Base-by-base conservation (phyloP, 2,329 filamentous ascomycete genomes). In the Cordyceps cicadae region DNA sequence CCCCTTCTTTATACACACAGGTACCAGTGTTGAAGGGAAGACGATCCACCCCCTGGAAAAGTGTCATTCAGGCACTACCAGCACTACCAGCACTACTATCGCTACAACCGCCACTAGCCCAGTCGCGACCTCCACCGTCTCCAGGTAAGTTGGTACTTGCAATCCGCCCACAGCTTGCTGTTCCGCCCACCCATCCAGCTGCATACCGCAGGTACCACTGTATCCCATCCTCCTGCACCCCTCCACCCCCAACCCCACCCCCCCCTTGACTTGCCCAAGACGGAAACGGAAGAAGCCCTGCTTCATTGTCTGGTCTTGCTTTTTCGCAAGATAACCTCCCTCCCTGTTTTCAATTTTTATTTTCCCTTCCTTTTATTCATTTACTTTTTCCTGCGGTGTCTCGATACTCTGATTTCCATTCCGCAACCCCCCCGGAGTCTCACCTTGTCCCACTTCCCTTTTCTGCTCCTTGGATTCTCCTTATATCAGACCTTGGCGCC, bases 321-420 rank as follows among this genome's bases (percentile, higher is more conserved):
- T 59, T 53, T 53, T 26, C 39, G 53, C 49, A 34, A 53, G 41
- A 59, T 59, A 39, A 53, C 17, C 9, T 34, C 19, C 34, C 57
- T 59, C 57, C 57, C 49, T 59, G 24, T 59, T 43, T 48, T n/a
- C 53, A 45, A 53, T 49, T 52, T 59, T 29, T 58, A 24, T 24
- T 49, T 49, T 19, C 9, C 21, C n/a, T 11, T n/a, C 39, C 34
- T 37, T 37, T 37, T 11, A 37, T 37, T 37, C 34, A 37, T 52
- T 58, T 58, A 52, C 56, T 52, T 52, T 32, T 50, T 50, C 34
- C 19, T 21, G 45, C 29, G 2, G 2, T 29, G 21, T 50, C 24
- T 51, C 24, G 14, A 26, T 37, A 37, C n/a, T 46, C 49, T 53
- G 57, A 19, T 53, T 59, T 59, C 46, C 45, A 59, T 53, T 59